Base-by-base conservation (phyloP, 139 green algal species). In the Ettlia oleoabundans region DNA sequence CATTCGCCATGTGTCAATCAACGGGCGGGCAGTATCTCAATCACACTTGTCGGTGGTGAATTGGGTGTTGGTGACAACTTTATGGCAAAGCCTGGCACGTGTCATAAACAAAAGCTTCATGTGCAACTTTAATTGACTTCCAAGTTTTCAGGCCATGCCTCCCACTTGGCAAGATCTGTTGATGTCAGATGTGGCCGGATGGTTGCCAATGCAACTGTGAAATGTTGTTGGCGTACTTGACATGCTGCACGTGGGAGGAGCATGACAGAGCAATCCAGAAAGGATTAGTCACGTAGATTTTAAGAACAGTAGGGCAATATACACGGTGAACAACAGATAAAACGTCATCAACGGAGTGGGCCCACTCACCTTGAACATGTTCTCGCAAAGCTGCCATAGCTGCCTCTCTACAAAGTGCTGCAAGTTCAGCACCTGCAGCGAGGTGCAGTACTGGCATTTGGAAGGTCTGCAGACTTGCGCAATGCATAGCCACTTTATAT, bases 311-410 rank as follows among this genome's bases (percentile, higher is more conserved):
- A 35, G 9, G 40, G 40, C 24, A 1, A 4, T 33, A 41, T 40
- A 52, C 2, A 42, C 24, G 9, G 37, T 18, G 3, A 4, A 35
- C 21, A 37, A 15, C 38, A 4, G 26, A 30, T 65, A 22, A 5
- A 58, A 22, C 2, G 30, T 43, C 37, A 43, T 28, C 1, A 7
- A 18, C 72, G 35, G 64, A 26, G 42, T n/a, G n/a, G 4, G 24
- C 2, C 10, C 37, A 33, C 55, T 90, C 37, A 53, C 74, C 55
- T 47, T n/a, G 28, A 26, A 43, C 9, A 53, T 95, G 90, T 67
- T 98, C 94, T 1, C 95, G 81, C 32, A 98, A 65, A 1, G 95
- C 94, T 19, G 85, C 73, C 77, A 98, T 84, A 2, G 94, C 93
- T 9, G 95, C 95, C 78, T 98, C 95, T 10, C 91, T 85, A 52